A percentile compares a stretch with the other conserved stretches of the same genome.
Conservation (phyloP, 345 rosid species). For the Dimocarpus longan region DNA sequence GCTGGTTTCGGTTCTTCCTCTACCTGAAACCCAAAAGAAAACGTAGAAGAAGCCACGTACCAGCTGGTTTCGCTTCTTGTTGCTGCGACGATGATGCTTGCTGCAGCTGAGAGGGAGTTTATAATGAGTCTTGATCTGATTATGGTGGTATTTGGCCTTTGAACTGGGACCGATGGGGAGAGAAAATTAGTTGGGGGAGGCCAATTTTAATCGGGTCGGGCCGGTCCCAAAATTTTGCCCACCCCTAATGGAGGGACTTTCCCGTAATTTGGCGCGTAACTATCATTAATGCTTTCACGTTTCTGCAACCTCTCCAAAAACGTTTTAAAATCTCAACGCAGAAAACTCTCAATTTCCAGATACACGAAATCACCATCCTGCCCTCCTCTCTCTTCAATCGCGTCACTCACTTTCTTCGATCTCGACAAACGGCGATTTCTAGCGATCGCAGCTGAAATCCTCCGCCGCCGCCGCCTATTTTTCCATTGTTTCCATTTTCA, state of each 20-base stretch:
- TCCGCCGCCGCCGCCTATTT: neutral
- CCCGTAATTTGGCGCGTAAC: neutral
- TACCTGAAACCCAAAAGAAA: too few relatives aligned
- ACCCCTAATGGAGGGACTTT: neutral
- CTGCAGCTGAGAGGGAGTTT: too few relatives aligned
- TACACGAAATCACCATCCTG: neutral
- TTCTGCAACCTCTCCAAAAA: neutral
- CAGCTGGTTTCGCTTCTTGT: too few relatives aligned
- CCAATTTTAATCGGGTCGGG: too few relatives aligned
- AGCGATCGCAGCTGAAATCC: neutral
- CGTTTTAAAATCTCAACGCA: neutral
- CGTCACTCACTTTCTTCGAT: neutral
- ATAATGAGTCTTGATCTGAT: too few relatives aligned
- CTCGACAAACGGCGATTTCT: slow-evolving; percentile 8
- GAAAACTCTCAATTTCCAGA: neutral
- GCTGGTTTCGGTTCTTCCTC: too few relatives aligned
- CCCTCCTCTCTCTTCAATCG: neutral
- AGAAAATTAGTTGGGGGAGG: too few relatives aligned
- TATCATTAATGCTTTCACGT: neutral
- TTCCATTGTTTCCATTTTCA: neutral
- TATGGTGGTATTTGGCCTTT: too few relatives aligned
- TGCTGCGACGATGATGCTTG: too few relatives aligned
- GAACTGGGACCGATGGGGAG: too few relatives aligned
- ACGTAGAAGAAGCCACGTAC: too few relatives aligned
- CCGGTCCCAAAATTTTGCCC: too few relatives aligned